A percentile compares a stretch with the other conserved stretches of the same genome.
These are phyloP conservation scores for Zymoseptoria crescenta DNA, from an alignment of 2,329 filamentous ascomycete species.

Conservation along the genomic window DNA sequence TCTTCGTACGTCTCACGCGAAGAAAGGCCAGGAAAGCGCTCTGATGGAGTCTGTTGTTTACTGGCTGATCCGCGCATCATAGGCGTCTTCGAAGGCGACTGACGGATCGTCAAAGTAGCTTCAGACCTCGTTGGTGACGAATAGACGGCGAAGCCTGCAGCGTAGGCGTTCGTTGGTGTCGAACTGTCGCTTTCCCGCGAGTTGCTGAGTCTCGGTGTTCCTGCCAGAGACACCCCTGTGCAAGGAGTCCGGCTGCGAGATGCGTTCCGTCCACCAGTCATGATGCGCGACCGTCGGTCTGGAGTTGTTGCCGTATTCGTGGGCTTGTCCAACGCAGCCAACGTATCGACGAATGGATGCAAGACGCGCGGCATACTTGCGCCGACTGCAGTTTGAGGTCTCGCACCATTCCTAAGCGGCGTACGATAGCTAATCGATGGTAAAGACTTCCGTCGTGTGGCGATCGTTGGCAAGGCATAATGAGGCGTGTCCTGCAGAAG, in stretches of 20 bases:
- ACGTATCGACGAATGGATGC: conserved; percentile 12
- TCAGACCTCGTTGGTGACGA: neutral
- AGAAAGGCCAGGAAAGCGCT: conserved; percentile 13
- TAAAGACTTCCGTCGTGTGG: conserved; percentile 29
- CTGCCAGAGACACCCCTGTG: neutral
- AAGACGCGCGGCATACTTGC: conserved; percentile 19
- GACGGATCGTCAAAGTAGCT: neutral
- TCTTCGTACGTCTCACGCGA: conserved; percentile 10
- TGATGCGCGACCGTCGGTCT: neutral
- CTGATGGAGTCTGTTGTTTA: neutral
- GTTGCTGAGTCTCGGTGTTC: neutral
- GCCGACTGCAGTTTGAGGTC: conserved; percentile 27
- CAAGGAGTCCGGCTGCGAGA: conserved; percentile 1
- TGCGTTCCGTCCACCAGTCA: conserved; percentile 3
- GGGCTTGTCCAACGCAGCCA: neutral
- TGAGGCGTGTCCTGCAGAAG: conserved; percentile 16
- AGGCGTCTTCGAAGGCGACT: conserved; percentile 2
- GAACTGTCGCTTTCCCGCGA: neutral
- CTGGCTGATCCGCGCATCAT: conserved; percentile 3
- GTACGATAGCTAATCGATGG: conserved; percentile 18
- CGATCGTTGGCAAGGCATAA: conserved; percentile 27
- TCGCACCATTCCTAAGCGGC: conserved; percentile 4
- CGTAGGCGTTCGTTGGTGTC: neutral
- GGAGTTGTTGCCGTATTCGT: neutral
- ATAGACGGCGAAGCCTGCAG: neutral